Base-by-base conservation (phyloP, 2,329 filamentous ascomycete genomes). In the Zymoseptoria tritici region DNA sequence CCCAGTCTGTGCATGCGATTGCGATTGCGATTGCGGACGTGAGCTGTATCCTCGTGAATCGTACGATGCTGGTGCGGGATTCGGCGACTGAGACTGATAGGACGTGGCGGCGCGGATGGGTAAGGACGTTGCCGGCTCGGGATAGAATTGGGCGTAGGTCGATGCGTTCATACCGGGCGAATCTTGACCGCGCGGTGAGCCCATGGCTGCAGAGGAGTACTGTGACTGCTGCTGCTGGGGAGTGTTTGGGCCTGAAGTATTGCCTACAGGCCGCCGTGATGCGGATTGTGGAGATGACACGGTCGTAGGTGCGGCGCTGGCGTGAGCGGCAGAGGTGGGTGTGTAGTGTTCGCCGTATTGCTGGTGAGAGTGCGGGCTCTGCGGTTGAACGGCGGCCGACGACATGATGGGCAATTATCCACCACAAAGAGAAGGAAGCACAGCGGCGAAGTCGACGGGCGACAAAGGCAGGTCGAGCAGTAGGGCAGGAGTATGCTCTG, bases 121-220 rank as follows among this genome's bases (percentile, higher is more conserved):
- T 29, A 53, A 60, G 61, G 60, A 63, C 24, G 65, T 57, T 59
- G 56, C 62, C 53, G 61, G 54, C 20, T 72, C 70, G 20, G 69
- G 68, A 55, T 74, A 71, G 62, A 85, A 83, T 64, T 85, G 88
- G 51, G 90, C 94, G 13, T 91, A 95, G 7, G 89, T 92, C 70
- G 91, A 85, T 42, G 90, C 89, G 54, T 89, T 67, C 54, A 78
- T 91, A 58, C 88, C 86, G 67, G 66, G 66, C n/a, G 73, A 69
- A 75, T 66, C 56, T 64, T 78, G 78, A 57, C 74, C 73, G 67
- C 74, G 77, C 57, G 79, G 76, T 58, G 78, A 77, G 74, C 76
- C 78, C 71, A 74, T 75, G 64, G 74, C 71, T 60, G 73, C 73
- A 66, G 69, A 71, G 62, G 68, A 70, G 63, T 71, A 72, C 63